A percentile compares a stretch with the other conserved stretches of the same genome.
Conservation (phyloP, 257 asterid species). For the Nyctanthes arbortristis region DNA sequence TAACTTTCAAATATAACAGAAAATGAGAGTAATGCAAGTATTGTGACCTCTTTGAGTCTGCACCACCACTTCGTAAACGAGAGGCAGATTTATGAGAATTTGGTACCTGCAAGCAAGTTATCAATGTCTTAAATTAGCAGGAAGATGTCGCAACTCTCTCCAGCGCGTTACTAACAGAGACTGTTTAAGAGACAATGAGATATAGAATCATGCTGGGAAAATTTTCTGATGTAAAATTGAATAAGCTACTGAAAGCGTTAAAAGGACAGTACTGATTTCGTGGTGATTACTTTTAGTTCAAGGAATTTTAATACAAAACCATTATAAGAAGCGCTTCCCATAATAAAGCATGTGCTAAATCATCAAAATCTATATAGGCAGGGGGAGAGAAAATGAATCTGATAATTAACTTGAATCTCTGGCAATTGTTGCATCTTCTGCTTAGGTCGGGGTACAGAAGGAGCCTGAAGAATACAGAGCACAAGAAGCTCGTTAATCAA, state of each 20-base stretch:
- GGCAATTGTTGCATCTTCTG: too few species aligned
- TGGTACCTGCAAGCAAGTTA: constrained; percentile 33
- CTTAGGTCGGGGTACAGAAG: constrained; percentile 33
- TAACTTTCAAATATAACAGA: neutral
- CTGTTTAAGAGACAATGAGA: too few species aligned
- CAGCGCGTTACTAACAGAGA: constrained; percentile 50
- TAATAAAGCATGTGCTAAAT: too few species aligned
- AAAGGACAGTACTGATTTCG: neutral
- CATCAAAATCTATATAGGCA: too few species aligned
- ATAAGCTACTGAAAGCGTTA: neutral
- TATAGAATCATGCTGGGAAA: neutral
- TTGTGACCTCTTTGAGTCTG: constrained; percentile 40
- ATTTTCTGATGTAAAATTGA: neutral
- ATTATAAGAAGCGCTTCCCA: neutral
- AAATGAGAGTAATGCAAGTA: too few species aligned
- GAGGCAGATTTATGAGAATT: constrained; percentile 19
- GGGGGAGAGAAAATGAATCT: neutral
- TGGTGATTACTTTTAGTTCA: neutral
- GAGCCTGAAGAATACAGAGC: constrained; percentile 37
- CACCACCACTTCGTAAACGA: constrained; percentile 22
- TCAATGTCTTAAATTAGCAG: constrained; percentile 40
- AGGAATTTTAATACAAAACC: neutral
- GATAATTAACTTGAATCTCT: constrained; percentile 54
- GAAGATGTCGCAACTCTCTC: constrained; percentile 65
- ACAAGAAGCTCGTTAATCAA: neutral